Evolutionary conservation across 116 monocot species (phyloP).

Genomic region (Posidonia oceanica): DNA sequence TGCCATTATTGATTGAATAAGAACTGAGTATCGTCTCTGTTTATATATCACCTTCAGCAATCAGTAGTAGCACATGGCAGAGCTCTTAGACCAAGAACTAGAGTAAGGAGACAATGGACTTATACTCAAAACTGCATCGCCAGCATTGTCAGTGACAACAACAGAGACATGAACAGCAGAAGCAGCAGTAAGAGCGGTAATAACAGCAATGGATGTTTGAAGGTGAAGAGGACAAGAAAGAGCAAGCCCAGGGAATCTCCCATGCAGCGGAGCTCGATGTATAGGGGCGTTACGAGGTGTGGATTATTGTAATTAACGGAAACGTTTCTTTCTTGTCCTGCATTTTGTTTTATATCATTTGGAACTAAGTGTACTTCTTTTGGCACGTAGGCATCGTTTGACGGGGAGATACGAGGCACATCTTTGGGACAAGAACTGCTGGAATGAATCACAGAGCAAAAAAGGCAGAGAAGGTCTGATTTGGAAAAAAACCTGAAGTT

Average conservation of each 20-base stretch:
- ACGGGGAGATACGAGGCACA: constrained; percentile 28
- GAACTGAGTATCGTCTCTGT: no score
- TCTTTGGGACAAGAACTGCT: constrained; percentile 32
- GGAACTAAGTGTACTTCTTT: not conserved
- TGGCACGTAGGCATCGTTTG: constrained; percentile 45
- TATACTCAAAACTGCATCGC: no score
- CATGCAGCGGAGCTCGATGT: constrained; percentile 66
- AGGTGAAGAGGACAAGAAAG: constrained; percentile 48
- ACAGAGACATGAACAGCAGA: no score
- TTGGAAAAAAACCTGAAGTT: not conserved
- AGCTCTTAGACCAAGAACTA: no score
- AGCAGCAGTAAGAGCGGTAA: no score
- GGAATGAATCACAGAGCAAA: constrained; percentile 31
- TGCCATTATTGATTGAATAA: no score
- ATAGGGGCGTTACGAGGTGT: constrained; percentile 81
- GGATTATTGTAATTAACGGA: not conserved
- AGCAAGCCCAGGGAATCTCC: constrained; percentile 50
- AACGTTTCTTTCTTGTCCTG: no score
- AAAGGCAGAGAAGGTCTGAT: constrained; percentile 28
- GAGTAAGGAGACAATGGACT: no score
- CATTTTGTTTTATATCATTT: not conserved
- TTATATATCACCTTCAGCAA: no score
- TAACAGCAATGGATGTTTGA: constrained; percentile 2
- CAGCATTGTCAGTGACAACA: no score
- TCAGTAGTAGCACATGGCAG: no score